Base-by-base conservation (phyloP, 208 protist genomes). In the Trypanosoma avium region DNA sequence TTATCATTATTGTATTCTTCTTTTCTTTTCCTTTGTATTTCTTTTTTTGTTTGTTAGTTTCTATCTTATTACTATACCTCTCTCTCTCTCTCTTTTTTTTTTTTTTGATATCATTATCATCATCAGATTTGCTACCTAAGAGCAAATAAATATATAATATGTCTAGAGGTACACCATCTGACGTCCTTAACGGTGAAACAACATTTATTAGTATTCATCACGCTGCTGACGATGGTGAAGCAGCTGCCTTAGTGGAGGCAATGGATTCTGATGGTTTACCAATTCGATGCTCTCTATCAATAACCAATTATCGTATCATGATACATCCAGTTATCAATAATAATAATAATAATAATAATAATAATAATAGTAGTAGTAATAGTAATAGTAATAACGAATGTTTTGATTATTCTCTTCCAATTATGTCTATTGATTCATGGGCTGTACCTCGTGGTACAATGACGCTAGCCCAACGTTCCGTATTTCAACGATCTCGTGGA, bases 341-440 rank as follows among this genome's bases (percentile, higher is more conserved):
- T 15, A 19, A 40, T 12, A 35, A 40, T 7, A 45, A 45, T 8
- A n/a, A n/a, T n/a, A n/a, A n/a, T n/a, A 42, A 12, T 43, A 47
- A 6, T 6, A 47, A n/a, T n/a, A n/a, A n/a, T 12, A 12, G 10
- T 19, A 19, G 10, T 19, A 40, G 30, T 15, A 19, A 35, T n/a
- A 30, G 30, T 10, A 19, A 35, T 6, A 61, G 70, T 9, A 64
- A 56, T 15, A 50, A 58, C 26, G 55, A 65, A 38, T 54, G 53
- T 24, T 50, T 84, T 32, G 45, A 63, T 26, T 73, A 89, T 50
- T 70, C 56, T 3, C 35, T 70, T 0, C 83, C 86, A 9, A 64
- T 88, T 33, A 45, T 88, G 36, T 65, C 68, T 27, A 86, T 93
- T 52, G 77, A 77, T 19, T 72, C 59, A 15, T 90, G 73, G 78